Base-by-base conservation (phyloP, 208 protist genomes). In the Leishmania aethiopica region DNA sequence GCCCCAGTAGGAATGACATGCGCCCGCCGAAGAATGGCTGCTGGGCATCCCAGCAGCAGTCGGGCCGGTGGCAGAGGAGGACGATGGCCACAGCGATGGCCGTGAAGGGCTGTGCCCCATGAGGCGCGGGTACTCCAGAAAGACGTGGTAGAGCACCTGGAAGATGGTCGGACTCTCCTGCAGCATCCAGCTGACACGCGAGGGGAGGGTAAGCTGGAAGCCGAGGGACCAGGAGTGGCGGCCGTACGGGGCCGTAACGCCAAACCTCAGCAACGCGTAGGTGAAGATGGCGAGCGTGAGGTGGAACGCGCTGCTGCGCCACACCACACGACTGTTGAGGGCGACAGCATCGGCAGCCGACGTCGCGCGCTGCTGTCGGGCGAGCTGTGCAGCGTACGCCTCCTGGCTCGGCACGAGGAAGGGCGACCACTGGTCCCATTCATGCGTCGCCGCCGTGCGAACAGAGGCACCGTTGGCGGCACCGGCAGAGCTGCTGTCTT, bases 141-240 rank as follows among this genome's bases (percentile, higher is more conserved):
- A n/a, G 6, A 94, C 19, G 69, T 90, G 92, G 79, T 94, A 96
- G 5, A 90, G 37, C 2, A 95, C 86, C 53, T 92, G 92, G 42
- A 93, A 74, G 8, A 97, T 75, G 19, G 91, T 95, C 1, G 94
- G 94, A 51, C 78, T 83, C 86, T 97, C 92, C 82, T 97, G 94
- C 77, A 97, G 59, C 5, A 88, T 59, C 91, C 94, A 97, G 42
- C 86, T 85, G 22, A 93, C 73, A 7, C 78, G 57, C 6, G 92
- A 85, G 28, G 94, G 90, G 4, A 94, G n/a, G 28, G 80, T 84
- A 11, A 91, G 8, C 0, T 45, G 80, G 1, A 64, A 40, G 55
- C 51, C 35, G 32, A 81, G 32, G 8, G 45, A 47, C 51, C 45
- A 17, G 0, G 86, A 80, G 67, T 93, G 88, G 25, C 85, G 78